Evolutionary conservation across 768 basidiomycete species (phyloP), one percentile per base, ranked within the genome.

Genomic region (Boletus huronensis): DNA sequence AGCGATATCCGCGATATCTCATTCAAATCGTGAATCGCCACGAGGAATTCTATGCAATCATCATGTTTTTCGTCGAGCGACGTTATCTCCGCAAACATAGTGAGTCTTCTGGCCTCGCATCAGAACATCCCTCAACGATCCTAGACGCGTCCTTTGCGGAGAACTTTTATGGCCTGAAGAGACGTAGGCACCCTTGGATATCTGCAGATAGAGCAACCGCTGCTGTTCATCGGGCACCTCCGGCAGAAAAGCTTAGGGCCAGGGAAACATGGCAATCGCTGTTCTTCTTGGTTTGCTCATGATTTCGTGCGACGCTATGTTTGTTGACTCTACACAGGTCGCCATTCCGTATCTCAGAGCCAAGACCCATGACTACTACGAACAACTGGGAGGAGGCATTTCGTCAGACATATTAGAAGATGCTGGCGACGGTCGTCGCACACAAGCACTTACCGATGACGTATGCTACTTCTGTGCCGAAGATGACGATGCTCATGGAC

Each of bases 61-160:
- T 96, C 58, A 91, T 98, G 87, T 74, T 95, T 50, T 79, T 93
- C 53, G 87, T 98, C 17, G 97, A 99, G 74, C 78, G 85, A 16
- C 85, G 96, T 73, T 95, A 97, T 71, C 84, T 99, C 52, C 82
- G 81, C 57, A 88, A 85, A 67, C 84, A 95, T 64, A 84, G 95
- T 94, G 58, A 55, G 87, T 70, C 48, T 59, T 42, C 6, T 41
- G 2, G 13, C 13, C 31, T 40, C 21, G 35, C 5, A 10, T 28
- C 11, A 50, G 39, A 35, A 19, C 26, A n/a, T 31, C 32, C 32
- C 53, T 55, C 42, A 55, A 49, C 51, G 41, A 45, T 50, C 53
- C 31, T 63, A 97, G 96, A 87, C 71, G 91, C 95, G 21, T 93
- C 93, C 1, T 95, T 98, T 65, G 80, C 96, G 5, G 96, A 98